These are phyloP conservation scores for Aquilaria malaccensis DNA, from an alignment of 345 rosid species.

Conservation along the genomic window DNA sequence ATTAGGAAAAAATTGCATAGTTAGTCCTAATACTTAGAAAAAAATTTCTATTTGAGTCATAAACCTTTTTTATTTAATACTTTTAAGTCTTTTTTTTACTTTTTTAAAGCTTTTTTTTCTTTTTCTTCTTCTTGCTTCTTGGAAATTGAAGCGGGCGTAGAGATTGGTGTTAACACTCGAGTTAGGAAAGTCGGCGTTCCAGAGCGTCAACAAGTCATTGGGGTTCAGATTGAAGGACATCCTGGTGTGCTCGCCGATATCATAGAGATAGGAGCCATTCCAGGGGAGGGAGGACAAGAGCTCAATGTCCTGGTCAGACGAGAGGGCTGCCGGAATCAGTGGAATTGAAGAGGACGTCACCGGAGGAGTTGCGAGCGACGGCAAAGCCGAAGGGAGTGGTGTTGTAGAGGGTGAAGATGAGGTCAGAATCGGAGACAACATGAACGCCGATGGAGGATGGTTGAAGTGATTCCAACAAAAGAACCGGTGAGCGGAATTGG, in stretches of 20 bases:
- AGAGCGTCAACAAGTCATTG: constrained; percentile 34
- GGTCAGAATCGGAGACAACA: constrained; percentile 33
- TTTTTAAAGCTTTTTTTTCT: too few relatives aligned
- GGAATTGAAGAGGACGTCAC: constrained; percentile 55
- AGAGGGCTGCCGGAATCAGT: constrained; percentile 30
- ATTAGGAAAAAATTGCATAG: too few relatives aligned
- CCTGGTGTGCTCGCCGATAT: constrained; percentile 76
- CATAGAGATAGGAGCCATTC: constrained; percentile 45
- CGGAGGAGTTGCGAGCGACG: constrained; percentile 47
- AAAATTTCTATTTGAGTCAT: too few relatives aligned
- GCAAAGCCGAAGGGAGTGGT: constrained; percentile 57
- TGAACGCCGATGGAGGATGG: constrained; percentile 1
- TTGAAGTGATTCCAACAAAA: too few relatives aligned
- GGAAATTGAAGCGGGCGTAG: too few relatives aligned
- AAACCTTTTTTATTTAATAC: too few relatives aligned
- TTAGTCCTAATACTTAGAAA: too few relatives aligned
- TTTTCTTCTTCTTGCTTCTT: too few relatives aligned
- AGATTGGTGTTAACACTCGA: too few relatives aligned
- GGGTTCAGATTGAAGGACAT: constrained; percentile 33
- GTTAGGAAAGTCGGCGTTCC: constrained; percentile 37
- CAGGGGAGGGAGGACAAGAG: constrained; percentile 52
- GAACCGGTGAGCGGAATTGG: too few relatives aligned
- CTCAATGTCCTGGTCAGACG: constrained; percentile 65
- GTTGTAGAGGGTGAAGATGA: constrained; percentile 46
- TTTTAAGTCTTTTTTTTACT: too few relatives aligned